Percentiles rank a stretch among this genome's conserved stretches.
phyloP scores from a whole-genome alignment of 805 yeast genomes.

The Candida krabiensis region DNA sequence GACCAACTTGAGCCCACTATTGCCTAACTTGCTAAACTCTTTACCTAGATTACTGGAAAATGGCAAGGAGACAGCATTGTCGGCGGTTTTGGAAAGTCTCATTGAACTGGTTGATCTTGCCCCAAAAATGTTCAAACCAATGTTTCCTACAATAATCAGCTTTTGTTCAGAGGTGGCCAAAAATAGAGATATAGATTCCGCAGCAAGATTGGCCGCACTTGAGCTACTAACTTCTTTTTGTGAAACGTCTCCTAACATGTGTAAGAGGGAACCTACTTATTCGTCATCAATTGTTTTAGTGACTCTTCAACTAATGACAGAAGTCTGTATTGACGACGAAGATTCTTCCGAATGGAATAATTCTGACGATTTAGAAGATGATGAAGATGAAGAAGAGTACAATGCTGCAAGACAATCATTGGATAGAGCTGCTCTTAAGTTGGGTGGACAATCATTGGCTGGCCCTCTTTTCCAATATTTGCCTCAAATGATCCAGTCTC shows the following conservation, averaged over 20 bases:
- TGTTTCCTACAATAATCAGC: slow-evolving; percentile 85
- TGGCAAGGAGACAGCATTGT: slow-evolving; percentile 78
- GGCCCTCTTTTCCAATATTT: slow-evolving; percentile 83
- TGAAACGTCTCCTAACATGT: slow-evolving; percentile 94
- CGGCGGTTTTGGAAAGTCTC: slow-evolving; percentile 84
- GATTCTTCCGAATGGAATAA: slow-evolving; percentile 77
- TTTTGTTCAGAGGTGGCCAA: slow-evolving; percentile 84
- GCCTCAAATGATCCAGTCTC: slow-evolving; percentile 76
- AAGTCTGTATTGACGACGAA: slow-evolving; percentile 83
- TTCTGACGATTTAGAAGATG: slow-evolving; percentile 72
- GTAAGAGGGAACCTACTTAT: slow-evolving; percentile 74
- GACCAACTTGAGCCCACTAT: slow-evolving; percentile 71
- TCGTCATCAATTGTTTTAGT: slow-evolving; percentile 69
- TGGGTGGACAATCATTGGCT: slow-evolving; percentile 82
- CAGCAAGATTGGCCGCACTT: slow-evolving; percentile 80
- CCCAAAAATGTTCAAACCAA: slow-evolving; percentile 89
- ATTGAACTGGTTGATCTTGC: slow-evolving; percentile 91
- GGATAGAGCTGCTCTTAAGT: slow-evolving; percentile 81
- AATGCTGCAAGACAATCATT: slow-evolving; percentile 93
- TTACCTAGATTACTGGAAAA: slow-evolving; percentile 78
- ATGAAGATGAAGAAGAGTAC: slow-evolving; percentile 83
- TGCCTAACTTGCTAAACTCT: slow-evolving; percentile 83
- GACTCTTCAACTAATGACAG: slow-evolving; percentile 85
- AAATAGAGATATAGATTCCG: slow-evolving; percentile 74
- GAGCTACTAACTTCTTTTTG: slow-evolving; percentile 89